Evolutionary conservation across 805 yeast genomes (phyloP), one percentile per base, ranked within the genome.

Genomic region (Millerozyma acaciae): DNA sequence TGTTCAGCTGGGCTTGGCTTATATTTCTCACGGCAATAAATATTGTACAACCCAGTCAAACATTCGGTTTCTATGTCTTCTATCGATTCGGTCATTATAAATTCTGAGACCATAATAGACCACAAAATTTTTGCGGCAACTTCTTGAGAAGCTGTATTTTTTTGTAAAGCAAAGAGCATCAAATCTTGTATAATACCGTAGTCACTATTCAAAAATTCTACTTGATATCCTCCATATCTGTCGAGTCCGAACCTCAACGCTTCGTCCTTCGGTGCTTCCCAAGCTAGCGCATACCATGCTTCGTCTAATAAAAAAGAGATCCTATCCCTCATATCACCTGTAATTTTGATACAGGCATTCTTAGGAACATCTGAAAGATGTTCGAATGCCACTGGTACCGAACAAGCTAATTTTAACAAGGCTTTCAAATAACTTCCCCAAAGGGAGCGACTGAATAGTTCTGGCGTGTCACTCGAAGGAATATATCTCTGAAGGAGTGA

Each of bases 231-330:
- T 25, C 89, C 84, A 41, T 78, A 73, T 43, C 66, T 66, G 26
- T 63, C 66, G 28, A 85, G 51, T 32, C 78, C 80, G 58, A 81
- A 85, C 40, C 85, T 59, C 3, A 50, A 57, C 18, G 61, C 49
- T 42, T 78, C 83, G 19, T 73, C 79, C 13, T 69, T 68, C 16
- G 71, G 55, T 2, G 80, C 70, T 8, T 73, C 75, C 76, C 79
- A 71, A 13, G 87, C 93, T 32, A 87, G 64, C 8, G 72, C 61
- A 40, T 79, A 80, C 96, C 96, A 87, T n/a, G 76, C 68, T 33
- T 68, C 71, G 35, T 69, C 65, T 8, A 86, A 45, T 27, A 84
- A 55, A 9, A 42, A 43, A 0, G 87, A 76, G 27, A 80, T 70
- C 40, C 81, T 63, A 8, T 69, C 68, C 41, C 94, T 70, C 42